Evolutionary conservation across 2,329 filamentous ascomycete genomes (phyloP).

Genomic region (Claviceps sorghi): DNA sequence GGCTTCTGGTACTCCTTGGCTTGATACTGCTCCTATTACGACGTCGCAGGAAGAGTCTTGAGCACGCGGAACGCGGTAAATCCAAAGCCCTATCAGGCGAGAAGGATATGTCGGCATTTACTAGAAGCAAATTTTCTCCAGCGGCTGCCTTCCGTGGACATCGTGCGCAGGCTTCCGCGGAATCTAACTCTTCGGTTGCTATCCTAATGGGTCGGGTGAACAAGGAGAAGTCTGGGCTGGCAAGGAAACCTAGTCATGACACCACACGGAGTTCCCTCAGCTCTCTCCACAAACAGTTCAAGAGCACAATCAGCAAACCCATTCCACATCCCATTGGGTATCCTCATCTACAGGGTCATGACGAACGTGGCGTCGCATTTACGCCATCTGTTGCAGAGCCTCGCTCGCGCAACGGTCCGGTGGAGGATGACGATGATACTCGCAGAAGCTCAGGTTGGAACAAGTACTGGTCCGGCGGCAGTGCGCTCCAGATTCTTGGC

Average conservation of each 20-base stretch:
- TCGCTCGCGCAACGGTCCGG: conserved; percentile 19
- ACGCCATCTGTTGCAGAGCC: conserved; percentile 20
- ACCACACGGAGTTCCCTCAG: conserved; percentile 33
- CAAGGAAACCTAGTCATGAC: conserved; percentile 42
- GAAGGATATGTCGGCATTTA: conserved; percentile 39
- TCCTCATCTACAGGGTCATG: conserved; percentile 21
- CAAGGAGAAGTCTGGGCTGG: conserved; percentile 29
- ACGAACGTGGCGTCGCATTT: conserved; percentile 28
- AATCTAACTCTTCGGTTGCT: conserved; percentile 48
- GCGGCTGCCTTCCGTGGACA: conserved; percentile 34
- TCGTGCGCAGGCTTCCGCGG: conserved; percentile 35
- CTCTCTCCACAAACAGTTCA: conserved; percentile 48
- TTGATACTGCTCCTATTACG: conserved; percentile 49
- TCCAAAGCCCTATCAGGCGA: conserved; percentile 36
- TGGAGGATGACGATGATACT: conserved; percentile 25
- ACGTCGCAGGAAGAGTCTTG: conserved; percentile 37
- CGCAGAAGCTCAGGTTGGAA: conserved; percentile 65
- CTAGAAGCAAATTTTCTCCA: conserved; percentile 25
- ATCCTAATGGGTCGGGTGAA: conserved; percentile 50
- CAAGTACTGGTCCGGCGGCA: conserved; percentile 62
- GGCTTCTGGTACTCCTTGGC: conserved; percentile 55
- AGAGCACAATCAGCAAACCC: conserved; percentile 47
- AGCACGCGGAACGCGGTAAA: conserved; percentile 30
- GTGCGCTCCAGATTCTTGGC: conserved; percentile 50
- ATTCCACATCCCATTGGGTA: conserved; percentile 31